Conservation (phyloP, 2,329 filamentous ascomycete genomes). For the Diaporthe australafricana region DNA sequence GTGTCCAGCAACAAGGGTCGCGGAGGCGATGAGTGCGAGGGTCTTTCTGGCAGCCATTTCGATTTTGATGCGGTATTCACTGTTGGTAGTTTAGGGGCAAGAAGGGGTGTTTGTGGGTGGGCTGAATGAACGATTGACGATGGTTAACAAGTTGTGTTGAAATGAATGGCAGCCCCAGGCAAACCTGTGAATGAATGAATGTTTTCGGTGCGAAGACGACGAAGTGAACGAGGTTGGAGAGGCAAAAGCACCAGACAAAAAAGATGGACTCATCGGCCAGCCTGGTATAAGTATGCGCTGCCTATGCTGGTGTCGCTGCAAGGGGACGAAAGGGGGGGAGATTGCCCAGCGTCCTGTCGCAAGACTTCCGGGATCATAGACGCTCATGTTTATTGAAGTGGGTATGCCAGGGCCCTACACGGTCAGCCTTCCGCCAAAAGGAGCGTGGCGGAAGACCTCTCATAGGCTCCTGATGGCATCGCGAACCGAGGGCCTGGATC, state of each 20-base stretch:
- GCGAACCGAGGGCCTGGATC: constrained; percentile 20
- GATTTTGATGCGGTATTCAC: constrained; percentile 24
- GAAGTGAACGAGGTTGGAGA: constrained; percentile 22
- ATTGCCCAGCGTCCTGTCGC: constrained; percentile 27
- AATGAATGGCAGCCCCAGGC: constrained; percentile 39
- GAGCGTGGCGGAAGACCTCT: constrained; percentile 12
- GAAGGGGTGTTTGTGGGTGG: not conserved
- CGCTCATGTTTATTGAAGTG: constrained; percentile 30
- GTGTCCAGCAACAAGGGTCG: constrained; percentile 36
- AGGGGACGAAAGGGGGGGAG: constrained; percentile 20
- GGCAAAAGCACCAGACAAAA: not conserved
- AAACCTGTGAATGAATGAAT: constrained; percentile 37
- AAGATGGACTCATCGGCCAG: not conserved
- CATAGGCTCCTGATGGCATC: constrained; percentile 31
- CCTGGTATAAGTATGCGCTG: constrained; percentile 31
- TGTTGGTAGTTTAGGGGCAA: constrained; percentile 2
- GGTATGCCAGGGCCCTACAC: constrained; percentile 18
- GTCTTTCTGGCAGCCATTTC: constrained; percentile 37
- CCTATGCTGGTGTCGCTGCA: not conserved
- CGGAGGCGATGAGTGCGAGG: constrained; percentile 38
- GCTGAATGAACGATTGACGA: constrained; percentile 28
- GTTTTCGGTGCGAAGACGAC: constrained; percentile 29
- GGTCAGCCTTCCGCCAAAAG: constrained; percentile 19
- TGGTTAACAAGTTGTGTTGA: constrained; percentile 32
- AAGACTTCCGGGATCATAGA: constrained; percentile 4